phyloP scores from a whole-genome alignment of 768 basidiomycete genomes.

The Rhodotorula sphaerocarpa region DNA sequence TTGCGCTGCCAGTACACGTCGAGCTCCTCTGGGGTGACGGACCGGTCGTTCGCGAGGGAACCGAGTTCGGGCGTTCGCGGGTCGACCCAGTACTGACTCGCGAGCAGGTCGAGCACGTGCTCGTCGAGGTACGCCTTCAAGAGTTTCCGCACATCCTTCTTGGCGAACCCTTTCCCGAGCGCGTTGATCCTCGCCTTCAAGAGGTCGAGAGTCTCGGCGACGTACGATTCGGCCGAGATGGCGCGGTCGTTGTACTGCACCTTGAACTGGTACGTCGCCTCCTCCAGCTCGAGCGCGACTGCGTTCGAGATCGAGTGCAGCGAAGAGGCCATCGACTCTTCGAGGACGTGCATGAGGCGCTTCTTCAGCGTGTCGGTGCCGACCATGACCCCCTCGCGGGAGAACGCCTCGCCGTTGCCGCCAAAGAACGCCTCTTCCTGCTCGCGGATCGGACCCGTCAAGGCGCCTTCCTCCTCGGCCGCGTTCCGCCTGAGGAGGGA shows the following conservation, averaged over 20 bases:
- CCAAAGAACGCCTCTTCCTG: constrained; percentile 47
- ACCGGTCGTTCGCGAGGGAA: constrained; percentile 59
- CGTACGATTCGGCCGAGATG: constrained; percentile 90
- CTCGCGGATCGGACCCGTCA: constrained; percentile 51
- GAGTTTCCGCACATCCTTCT: constrained; percentile 76
- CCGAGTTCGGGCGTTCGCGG: constrained; percentile 70
- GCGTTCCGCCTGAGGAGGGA: constrained; percentile 18
- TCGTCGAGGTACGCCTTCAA: constrained; percentile 91
- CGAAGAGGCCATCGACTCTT: constrained; percentile 93
- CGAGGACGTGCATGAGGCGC: constrained; percentile 91
- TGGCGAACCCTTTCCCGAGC: constrained; percentile 72
- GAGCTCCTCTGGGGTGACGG: constrained; percentile 48
- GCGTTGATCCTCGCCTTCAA: constrained; percentile 82
- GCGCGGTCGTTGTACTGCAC: constrained; percentile 94
- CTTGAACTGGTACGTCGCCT: constrained; percentile 97
- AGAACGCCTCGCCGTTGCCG: constrained; percentile 41
- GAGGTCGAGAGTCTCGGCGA: constrained; percentile 90
- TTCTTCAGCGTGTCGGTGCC: constrained; percentile 83
- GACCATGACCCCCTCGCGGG: constrained; percentile 56
- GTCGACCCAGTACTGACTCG: constrained; percentile 95
- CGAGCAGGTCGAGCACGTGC: constrained; percentile 92
- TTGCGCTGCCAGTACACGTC: constrained; percentile 71
- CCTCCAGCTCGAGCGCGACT: constrained; percentile 92
- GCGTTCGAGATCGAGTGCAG: constrained; percentile 94
- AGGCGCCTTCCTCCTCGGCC: constrained; percentile 38